A percentile compares a stretch with the other conserved stretches of the same genome.
Evolutionary conservation across 345 rosid species (phyloP).

Genomic region (Aurinia saxatilis): DNA sequence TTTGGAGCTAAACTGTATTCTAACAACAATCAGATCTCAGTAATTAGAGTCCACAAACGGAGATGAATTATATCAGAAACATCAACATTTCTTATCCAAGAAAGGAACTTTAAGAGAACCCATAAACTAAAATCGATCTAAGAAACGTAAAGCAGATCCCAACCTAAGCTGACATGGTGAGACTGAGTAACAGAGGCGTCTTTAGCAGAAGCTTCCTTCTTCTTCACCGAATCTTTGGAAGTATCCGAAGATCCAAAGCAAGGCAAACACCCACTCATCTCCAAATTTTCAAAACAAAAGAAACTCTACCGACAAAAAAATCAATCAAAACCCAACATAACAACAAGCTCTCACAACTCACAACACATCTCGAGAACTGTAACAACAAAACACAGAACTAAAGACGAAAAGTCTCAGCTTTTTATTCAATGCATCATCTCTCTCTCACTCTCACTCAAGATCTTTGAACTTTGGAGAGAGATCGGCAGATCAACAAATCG

Average conservation of each 20-base stretch:
- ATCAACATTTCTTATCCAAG: constrained; percentile 23
- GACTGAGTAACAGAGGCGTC: constrained; percentile 72
- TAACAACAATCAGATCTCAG: constrained; percentile 35
- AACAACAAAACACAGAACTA: neutral
- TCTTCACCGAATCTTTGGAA: constrained; percentile 56
- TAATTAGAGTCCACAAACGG: neutral
- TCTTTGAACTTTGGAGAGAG: constrained; percentile 51
- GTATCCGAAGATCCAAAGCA: constrained; percentile 91
- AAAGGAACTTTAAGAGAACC: constrained; percentile 16
- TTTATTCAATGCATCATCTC: constrained; percentile 23
- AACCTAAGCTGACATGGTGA: constrained; percentile 70
- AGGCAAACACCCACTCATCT: constrained; percentile 97
- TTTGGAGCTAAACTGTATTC: neutral
- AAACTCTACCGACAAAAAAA: constrained; percentile 36
- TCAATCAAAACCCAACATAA: constrained; percentile 23
- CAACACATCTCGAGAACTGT: constrained; percentile 29
- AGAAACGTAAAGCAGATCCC: constrained; percentile 21
- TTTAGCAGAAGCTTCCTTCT: constrained; percentile 72
- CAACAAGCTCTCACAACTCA: too few species aligned
- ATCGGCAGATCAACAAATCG: constrained; percentile 90
- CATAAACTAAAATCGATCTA: constrained; percentile 19
- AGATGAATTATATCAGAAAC: constrained; percentile 39
- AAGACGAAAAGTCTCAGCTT: constrained; percentile 18
- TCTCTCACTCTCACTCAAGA: constrained; percentile 30
- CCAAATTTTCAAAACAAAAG: constrained; percentile 26